A percentile compares a stretch with the other conserved stretches of the same genome.
These are phyloP conservation scores for Lachnum nothofagi DNA, from an alignment of 2,329 filamentous ascomycete genomes.

Conservation along the genomic window DNA sequence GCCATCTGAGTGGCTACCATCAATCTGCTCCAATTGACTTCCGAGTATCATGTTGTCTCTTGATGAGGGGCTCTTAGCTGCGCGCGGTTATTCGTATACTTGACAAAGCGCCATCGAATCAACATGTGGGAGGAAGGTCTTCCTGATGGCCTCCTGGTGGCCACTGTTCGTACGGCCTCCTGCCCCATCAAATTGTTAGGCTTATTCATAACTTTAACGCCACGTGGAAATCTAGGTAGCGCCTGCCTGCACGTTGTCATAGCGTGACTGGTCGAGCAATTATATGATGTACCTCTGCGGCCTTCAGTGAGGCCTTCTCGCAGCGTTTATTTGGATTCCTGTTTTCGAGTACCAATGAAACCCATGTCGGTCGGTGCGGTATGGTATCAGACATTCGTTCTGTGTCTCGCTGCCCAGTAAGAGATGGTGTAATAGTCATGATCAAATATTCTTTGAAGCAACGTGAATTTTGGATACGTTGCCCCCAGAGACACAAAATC, in stretches of 20 bases:
- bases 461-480: neutral
- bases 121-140: conserved; percentile 1
- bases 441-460: neutral
- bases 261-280: neutral
- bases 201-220: conserved; percentile 8
- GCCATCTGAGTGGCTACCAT: conserved; percentile 24
- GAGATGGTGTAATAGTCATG: neutral
- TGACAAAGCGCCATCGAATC: conserved; percentile 14
- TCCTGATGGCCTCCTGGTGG: conserved; percentile 8
- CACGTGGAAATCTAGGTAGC: conserved; percentile 4
- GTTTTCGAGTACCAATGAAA: neutral
- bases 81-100: conserved; percentile 26
- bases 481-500: neutral
- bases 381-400: neutral
- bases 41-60: neutral
- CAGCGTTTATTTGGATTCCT: neutral
- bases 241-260: neutral
- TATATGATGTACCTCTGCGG: neutral
- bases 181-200: conserved; percentile 7
- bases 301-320: neutral
- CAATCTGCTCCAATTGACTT: conserved; percentile 14
- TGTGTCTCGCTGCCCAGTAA: neutral
- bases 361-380: neutral
- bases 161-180: neutral
- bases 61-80: conserved; percentile 13